Evolutionary conservation across 345 rosid genomes (phyloP).

Genomic region (Ailanthus altissimus): DNA sequence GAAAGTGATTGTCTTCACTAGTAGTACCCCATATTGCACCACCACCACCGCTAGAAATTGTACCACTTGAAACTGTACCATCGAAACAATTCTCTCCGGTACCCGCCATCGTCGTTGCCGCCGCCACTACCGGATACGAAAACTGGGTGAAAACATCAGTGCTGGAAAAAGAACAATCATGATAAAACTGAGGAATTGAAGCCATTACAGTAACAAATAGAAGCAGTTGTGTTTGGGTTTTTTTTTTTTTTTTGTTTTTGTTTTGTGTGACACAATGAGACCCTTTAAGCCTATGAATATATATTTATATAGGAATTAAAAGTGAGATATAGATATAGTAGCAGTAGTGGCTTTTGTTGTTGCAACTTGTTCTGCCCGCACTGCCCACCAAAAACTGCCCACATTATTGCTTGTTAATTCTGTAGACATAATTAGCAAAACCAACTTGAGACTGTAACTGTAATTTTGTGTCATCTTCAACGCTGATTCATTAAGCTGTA

Average conservation of each 20-base stretch:
- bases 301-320: not conserved
- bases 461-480: not conserved
- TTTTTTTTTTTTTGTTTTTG: not conserved
- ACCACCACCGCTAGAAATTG: slow-evolving; percentile 4
- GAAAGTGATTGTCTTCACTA: slow-evolving; percentile 16
- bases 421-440: slow-evolving; percentile 14
- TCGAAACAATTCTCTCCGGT: not conserved
- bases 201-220: slow-evolving; percentile 36
- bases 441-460: slow-evolving; percentile 17
- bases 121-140: slow-evolving; percentile 10
- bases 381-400: slow-evolving; percentile 12
- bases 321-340: slow-evolving; percentile 4
- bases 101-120: not conserved
- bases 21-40: slow-evolving; percentile 21
- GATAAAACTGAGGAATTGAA: slow-evolving; percentile 49
- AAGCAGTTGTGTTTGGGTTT: not conserved
- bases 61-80: slow-evolving; percentile 12
- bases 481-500: slow-evolving; percentile 24
- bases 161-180: slow-evolving; percentile 41
- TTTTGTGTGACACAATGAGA: not conserved
- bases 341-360: slow-evolving; percentile 4
- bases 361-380: slow-evolving; percentile 21
- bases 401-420: not conserved
- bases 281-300: slow-evolving; percentile 11
- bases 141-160: slow-evolving; percentile 34